These are phyloP conservation scores for Amanita subjunquillea DNA, from an alignment of 768 basidiomycete species.

Conservation along the genomic window DNA sequence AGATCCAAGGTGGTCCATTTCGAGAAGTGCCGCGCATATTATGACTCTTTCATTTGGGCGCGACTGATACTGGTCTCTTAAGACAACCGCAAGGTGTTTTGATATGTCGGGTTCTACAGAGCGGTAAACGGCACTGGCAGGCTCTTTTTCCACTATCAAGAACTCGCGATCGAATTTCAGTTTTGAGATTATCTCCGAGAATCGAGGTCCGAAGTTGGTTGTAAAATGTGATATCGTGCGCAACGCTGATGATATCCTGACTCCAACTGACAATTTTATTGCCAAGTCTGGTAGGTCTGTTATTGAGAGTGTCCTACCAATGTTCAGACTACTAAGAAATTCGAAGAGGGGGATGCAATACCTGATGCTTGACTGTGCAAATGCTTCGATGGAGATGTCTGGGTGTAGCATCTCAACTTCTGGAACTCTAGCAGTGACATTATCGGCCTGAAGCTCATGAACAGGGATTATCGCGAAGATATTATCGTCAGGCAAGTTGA, in stretches of 20 bases:
- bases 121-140: constrained; percentile 36
- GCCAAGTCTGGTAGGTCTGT: constrained; percentile 34
- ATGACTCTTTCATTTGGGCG: constrained; percentile 31
- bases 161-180: constrained; percentile 32
- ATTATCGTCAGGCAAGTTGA: constrained; percentile 14
- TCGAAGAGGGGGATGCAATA: constrained; percentile 11
- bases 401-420: constrained; percentile 30
- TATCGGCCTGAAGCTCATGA: constrained; percentile 42
- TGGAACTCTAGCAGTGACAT: constrained; percentile 31
- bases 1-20: constrained; percentile 35
- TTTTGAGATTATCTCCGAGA: constrained; percentile 40
- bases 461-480: constrained; percentile 33
- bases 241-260: constrained; percentile 47
- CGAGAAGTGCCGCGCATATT: constrained; percentile 41
- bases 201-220: constrained; percentile 46
- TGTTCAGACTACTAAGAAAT: neutral
- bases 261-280: constrained; percentile 42
- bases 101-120: constrained; percentile 31
- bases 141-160: constrained; percentile 35
- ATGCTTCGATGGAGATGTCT: constrained; percentile 29
- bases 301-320: constrained; percentile 33
- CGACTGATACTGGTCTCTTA: constrained; percentile 33
- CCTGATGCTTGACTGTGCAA: constrained; percentile 47
- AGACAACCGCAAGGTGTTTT: constrained; percentile 43
- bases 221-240: constrained; percentile 53